A percentile compares a stretch with the other conserved stretches of the same genome.
Evolutionary conservation across 2,329 filamentous ascomycete genomes (phyloP).

Genomic region (Rhinocladiella similis): DNA sequence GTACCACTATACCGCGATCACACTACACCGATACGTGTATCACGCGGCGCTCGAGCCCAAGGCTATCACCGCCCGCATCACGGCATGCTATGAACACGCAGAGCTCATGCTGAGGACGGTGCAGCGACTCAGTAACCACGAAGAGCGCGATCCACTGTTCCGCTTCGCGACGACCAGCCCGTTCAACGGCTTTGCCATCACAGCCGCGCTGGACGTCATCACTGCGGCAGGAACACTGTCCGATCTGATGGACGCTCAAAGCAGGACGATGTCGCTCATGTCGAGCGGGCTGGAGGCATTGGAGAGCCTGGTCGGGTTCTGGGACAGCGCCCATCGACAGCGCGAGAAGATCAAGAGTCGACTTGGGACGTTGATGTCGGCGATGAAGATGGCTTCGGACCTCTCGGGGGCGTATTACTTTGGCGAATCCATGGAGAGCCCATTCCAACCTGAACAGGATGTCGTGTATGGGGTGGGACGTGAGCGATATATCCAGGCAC

Average conservation of each 20-base stretch:
- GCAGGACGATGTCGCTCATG: constrained; percentile 53
- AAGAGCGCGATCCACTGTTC: constrained; percentile 10
- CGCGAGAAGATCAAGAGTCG: constrained; percentile 51
- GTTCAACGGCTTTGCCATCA: constrained; percentile 61
- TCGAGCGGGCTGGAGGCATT: constrained; percentile 55
- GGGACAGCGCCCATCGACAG: constrained; percentile 59
- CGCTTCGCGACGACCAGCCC: constrained; percentile 53
- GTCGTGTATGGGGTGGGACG: constrained; percentile 41
- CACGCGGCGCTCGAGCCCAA: constrained; percentile 11
- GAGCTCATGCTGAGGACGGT: constrained; percentile 18
- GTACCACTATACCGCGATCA: constrained; percentile 25
- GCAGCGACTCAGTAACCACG: constrained; percentile 19
- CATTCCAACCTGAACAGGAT: constrained; percentile 44
- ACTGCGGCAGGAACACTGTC: constrained; percentile 59
- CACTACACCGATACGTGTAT: constrained; percentile 24
- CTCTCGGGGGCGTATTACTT: constrained; percentile 39
- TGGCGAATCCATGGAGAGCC: constrained; percentile 41
- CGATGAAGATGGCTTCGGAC: constrained; percentile 38
- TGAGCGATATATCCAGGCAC: constrained; percentile 33
- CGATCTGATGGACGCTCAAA: constrained; percentile 44
- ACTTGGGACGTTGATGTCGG: constrained; percentile 44
- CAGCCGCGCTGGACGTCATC: constrained; percentile 67
- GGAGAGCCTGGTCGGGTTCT: constrained; percentile 57
- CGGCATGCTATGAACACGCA: constrained; percentile 20
- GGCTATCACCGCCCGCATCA: constrained; percentile 12